Conservation (phyloP, 2,329 filamentous ascomycete species). For the Fusarium clavum region DNA sequence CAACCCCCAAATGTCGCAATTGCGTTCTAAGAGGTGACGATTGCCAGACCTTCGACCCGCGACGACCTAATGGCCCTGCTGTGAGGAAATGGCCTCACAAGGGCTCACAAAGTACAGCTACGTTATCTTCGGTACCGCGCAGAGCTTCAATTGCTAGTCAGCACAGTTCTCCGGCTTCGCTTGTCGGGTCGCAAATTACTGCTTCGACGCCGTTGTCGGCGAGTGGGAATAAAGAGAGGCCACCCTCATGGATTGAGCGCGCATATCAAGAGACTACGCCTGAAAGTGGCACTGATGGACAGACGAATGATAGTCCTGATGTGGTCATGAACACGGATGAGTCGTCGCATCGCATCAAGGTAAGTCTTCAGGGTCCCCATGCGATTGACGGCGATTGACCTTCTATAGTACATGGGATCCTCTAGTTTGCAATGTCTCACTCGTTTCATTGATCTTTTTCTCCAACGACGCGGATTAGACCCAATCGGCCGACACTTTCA, state of each 20-base stretch:
- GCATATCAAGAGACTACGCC: constrained; percentile 36
- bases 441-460: constrained; percentile 34
- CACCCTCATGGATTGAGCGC: constrained; percentile 38
- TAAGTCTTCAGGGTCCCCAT: neutral
- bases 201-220: constrained; percentile 2
- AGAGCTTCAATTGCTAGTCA: constrained; percentile 30
- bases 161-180: constrained; percentile 35
- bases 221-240: constrained; percentile 19
- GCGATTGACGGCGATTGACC: neutral
- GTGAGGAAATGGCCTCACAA: constrained; percentile 40
- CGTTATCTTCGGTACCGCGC: constrained; percentile 14
- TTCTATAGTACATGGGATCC: constrained; percentile 36
- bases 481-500: constrained; percentile 36
- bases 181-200: constrained; percentile 30
- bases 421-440: constrained; percentile 40
- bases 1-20: constrained; percentile 41
- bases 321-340: constrained; percentile 41
- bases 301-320: constrained; percentile 36
- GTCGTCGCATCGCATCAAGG: constrained; percentile 40
- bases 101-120: constrained; percentile 2
- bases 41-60: constrained; percentile 38
- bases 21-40: constrained; percentile 38
- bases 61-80: constrained; percentile 37
- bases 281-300: constrained; percentile 20
- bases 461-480: constrained; percentile 32